Base-by-base conservation (phyloP, 2,329 filamentous ascomycete genomes). In the Cordyceps tenuipes region DNA sequence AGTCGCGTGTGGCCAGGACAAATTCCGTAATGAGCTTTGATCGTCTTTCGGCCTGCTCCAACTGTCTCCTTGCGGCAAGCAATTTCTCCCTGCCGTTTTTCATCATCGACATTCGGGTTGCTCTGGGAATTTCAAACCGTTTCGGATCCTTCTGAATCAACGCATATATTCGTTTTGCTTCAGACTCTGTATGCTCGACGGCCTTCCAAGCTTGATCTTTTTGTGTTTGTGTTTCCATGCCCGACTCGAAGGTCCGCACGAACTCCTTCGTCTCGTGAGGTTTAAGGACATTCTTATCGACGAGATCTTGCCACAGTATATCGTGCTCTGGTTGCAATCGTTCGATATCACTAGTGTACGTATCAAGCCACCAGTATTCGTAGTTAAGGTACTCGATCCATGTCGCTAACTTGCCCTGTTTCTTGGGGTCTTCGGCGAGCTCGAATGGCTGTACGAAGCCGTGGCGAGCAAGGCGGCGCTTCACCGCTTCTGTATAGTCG, bases 311-410 rank as follows among this genome's bases (percentile, higher is more conserved):
- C 72, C 70, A 73, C 1, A 63, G 62, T 62, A 64, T 62, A 51
- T 73, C 67, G 49, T 69, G 65, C 1, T 61, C 39, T 48, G 57
- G 63, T 62, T 68, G 61, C 12, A 62, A 61, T 5, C 62, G 60
- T 55, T 70, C 61, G 15, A 68, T 54, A 8, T 47, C 21, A 15
- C 47, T 58, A 2, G 52, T 62, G n/a, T 48, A 39, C 29, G 23
- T 43, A 23, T 67, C 65, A 41, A 66, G 60, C 60, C 63, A 67
- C 65, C 65, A 66, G 51, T 66, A 65, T 59, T 70, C 64, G 59
- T 62, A 75, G 53, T 62, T 64, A 31, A 75, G 66, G 62, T 71
- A 75, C 61, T 76, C 73, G 53, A 74, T 71, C 72, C 72, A 75
- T 21, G 68, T 74, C 34, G 69, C 67, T 29, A 73, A 61, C 59